Evolutionary conservation across 768 basidiomycete genomes (phyloP).

Genomic region (Solioccasus polychromus): DNA sequence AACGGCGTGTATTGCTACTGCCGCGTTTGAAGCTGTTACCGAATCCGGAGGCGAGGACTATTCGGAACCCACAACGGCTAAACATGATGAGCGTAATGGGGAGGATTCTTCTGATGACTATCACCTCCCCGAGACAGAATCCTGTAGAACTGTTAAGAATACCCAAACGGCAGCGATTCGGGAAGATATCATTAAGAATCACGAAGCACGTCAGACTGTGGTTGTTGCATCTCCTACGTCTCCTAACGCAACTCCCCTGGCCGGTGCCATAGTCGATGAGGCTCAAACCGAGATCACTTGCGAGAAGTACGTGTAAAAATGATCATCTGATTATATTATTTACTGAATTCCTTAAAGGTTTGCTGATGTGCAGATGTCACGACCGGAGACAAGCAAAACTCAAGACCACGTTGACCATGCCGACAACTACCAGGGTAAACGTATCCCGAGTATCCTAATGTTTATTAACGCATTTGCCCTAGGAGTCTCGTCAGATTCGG

Average conservation of each 20-base stretch:
- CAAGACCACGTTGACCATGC: not conserved
- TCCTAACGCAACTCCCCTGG: too few relatives aligned
- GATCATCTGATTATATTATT: too few relatives aligned
- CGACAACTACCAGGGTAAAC: slow-evolving; percentile 1
- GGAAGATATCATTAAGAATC: too few relatives aligned
- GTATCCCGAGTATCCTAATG: not conserved
- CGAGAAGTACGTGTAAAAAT: slow-evolving; percentile 1
- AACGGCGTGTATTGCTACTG: slow-evolving; percentile 9
- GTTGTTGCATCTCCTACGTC: too few relatives aligned
- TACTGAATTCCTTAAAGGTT: slow-evolving; percentile 1
- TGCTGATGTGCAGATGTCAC: not conserved
- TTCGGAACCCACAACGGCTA: not conserved
- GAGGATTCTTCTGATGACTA: not conserved
- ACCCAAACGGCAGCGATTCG: too few relatives aligned
- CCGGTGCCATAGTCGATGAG: too few relatives aligned
- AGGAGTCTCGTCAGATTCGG: not conserved
- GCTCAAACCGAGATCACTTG: not conserved
- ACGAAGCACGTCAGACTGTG: too few relatives aligned
- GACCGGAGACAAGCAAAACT: not conserved
- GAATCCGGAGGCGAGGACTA: slow-evolving; percentile 6
- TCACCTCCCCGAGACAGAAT: too few relatives aligned
- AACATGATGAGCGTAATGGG: not conserved
- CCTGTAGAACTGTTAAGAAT: too few relatives aligned
- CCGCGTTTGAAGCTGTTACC: slow-evolving; percentile 8
- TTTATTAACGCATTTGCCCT: not conserved